A percentile compares a stretch with the other conserved stretches of the same genome.
Conservation (phyloP, 2,329 filamentous ascomycete genomes). For the Diaporthe batatas region DNA sequence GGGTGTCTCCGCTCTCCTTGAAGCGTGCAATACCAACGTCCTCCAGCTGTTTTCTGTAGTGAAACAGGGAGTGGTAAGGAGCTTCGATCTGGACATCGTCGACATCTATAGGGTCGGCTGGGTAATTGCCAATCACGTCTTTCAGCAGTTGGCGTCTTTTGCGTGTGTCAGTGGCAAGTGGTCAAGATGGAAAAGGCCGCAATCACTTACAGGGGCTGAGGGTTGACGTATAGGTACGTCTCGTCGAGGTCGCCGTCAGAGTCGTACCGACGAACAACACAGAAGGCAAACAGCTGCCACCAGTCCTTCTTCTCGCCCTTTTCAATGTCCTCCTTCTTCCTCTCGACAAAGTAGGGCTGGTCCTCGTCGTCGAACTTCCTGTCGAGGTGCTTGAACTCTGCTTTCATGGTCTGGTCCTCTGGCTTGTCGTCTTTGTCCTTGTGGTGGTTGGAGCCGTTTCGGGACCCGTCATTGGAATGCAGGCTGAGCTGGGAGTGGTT, state of each 20-base stretch:
- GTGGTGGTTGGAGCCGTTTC: constrained; percentile 41
- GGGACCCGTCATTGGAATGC: constrained; percentile 9
- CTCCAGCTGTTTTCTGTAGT: constrained; percentile 48
- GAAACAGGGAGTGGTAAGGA: constrained; percentile 47
- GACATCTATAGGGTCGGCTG: constrained; percentile 47
- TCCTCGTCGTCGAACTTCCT: constrained; percentile 50
- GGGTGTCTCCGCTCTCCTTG: constrained; percentile 44
- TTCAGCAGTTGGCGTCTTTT: constrained; percentile 44
- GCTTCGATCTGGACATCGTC: constrained; percentile 45
- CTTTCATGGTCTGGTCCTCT: constrained; percentile 48
- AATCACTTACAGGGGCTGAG: constrained; percentile 33
- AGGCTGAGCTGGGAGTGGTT: not conserved
- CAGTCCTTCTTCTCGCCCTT: constrained; percentile 49
- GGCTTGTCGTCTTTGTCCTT: constrained; percentile 46
- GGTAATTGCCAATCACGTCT: constrained; percentile 46
- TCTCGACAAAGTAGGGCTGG: constrained; percentile 48
- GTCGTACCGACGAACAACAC: constrained; percentile 42
- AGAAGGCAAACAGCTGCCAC: constrained; percentile 50
- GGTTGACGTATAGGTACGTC: constrained; percentile 38
- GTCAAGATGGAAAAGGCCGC: not conserved
- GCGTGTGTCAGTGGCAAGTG: constrained; percentile 42
- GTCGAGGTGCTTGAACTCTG: constrained; percentile 52
- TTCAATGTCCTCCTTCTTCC: constrained; percentile 48
- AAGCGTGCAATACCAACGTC: constrained; percentile 43
- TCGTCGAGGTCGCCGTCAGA: constrained; percentile 39